A percentile compares a stretch with the other conserved stretches of the same genome.
phyloP scores from a whole-genome alignment of 768 basidiomycete species.

The Chalciporus pseudorubinellus region DNA sequence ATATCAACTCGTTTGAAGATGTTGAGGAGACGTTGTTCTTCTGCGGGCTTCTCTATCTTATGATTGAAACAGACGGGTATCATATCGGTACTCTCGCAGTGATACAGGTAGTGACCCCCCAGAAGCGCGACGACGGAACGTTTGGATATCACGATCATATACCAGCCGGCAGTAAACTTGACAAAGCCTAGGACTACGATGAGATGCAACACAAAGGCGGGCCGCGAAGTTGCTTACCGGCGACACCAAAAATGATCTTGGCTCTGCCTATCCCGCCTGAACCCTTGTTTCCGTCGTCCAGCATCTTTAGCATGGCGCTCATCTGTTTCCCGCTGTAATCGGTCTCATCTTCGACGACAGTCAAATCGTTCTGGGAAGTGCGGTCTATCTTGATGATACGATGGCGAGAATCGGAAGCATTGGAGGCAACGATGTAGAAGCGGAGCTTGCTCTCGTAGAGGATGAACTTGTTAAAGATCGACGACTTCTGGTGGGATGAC shows the following conservation, averaged over 20 bases:
- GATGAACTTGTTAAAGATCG: conserved; percentile 73
- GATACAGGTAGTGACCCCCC: conserved; percentile 95
- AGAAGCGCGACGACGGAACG: conserved; percentile 90
- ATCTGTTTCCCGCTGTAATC: conserved; percentile 89
- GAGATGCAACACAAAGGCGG: neutral
- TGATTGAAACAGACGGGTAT: conserved; percentile 74
- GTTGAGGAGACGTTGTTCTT: conserved; percentile 85
- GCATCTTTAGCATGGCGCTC: conserved; percentile 88
- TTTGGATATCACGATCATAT: conserved; percentile 88
- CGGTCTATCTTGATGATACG: conserved; percentile 93
- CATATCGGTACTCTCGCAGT: conserved; percentile 89
- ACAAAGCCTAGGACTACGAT: conserved; percentile 64
- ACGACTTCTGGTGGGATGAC: neutral
- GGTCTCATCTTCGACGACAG: conserved; percentile 82
- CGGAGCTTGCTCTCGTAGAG: conserved; percentile 90
- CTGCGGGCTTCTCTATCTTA: conserved; percentile 82
- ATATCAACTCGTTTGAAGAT: conserved; percentile 97
- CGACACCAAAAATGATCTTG: conserved; percentile 78
- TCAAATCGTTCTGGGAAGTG: conserved; percentile 70
- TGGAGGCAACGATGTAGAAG: conserved; percentile 91
- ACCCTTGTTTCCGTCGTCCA: conserved; percentile 90
- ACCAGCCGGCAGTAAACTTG: conserved; percentile 93
- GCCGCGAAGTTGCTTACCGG: conserved; percentile 45
- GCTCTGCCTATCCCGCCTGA: conserved; percentile 84
- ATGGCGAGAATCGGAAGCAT: conserved; percentile 83